These are phyloP conservation scores for Clonostachys byssicola DNA, from an alignment of 2,329 filamentous ascomycete species.

Conservation along the genomic window DNA sequence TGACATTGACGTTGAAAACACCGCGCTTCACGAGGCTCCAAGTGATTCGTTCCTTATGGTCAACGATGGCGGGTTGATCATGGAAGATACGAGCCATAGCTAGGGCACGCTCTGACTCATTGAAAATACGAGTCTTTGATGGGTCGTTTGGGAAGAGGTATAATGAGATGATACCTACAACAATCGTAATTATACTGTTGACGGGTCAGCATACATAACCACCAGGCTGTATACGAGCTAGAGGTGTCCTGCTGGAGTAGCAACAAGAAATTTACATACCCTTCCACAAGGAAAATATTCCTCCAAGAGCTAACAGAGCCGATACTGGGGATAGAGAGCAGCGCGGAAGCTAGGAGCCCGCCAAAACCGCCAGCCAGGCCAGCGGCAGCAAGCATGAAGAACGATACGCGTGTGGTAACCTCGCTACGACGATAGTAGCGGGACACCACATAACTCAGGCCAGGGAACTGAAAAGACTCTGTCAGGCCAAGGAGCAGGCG, in stretches of 20 bases:
- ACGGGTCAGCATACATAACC: not conserved
- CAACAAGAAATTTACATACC: slow-evolving; percentile 4
- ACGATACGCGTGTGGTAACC: slow-evolving; percentile 49
- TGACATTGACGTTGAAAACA: slow-evolving; percentile 29
- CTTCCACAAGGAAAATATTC: slow-evolving; percentile 63
- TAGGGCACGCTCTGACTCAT: slow-evolving; percentile 47
- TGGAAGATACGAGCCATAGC: slow-evolving; percentile 42
- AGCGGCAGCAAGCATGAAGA: slow-evolving; percentile 47
- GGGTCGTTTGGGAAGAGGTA: slow-evolving; percentile 48
- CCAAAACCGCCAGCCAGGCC: slow-evolving; percentile 55
- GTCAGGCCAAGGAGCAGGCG: slow-evolving; percentile 48
- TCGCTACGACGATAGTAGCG: slow-evolving; percentile 54
- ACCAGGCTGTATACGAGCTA: too few relatives aligned
- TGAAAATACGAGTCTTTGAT: slow-evolving; percentile 42
- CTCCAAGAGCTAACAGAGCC: slow-evolving; percentile 37
- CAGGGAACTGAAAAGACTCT: slow-evolving; percentile 55
- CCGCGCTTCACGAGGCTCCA: slow-evolving; percentile 44
- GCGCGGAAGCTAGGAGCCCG: slow-evolving; percentile 47
- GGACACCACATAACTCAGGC: slow-evolving; percentile 51
- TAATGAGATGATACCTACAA: slow-evolving; percentile 41
- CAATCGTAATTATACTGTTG: slow-evolving; percentile 39
- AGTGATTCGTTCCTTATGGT: slow-evolving; percentile 39
- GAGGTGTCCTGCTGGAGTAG: too few relatives aligned
- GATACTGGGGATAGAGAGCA: slow-evolving; percentile 12
- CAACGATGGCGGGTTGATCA: slow-evolving; percentile 24